Evolutionary conservation across 352 stramenopile genomes (phyloP).

Genomic region (Pythium dissimile): DNA sequence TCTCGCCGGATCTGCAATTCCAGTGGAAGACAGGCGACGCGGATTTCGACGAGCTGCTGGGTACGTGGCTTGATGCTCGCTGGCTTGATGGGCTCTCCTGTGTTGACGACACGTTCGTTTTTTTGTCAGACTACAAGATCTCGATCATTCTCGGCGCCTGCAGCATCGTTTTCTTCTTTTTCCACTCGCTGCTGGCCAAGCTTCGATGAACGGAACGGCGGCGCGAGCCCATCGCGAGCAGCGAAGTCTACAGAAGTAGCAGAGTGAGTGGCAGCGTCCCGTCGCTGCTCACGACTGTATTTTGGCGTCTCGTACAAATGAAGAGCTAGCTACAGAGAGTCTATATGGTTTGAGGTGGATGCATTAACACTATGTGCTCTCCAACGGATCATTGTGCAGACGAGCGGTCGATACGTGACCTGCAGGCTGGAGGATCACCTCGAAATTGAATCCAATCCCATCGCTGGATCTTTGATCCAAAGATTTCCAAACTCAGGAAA

Average conservation of each 20-base stretch:
- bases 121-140: conserved; percentile 76
- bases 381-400: too few species aligned
- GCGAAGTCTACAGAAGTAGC: background rate
- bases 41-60: conserved; percentile 60
- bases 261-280: too few species aligned
- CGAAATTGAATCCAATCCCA: too few species aligned
- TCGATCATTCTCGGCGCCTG: conserved; percentile 59
- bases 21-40: conserved; percentile 61
- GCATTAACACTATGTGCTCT: too few species aligned
- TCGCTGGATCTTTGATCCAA: too few species aligned
- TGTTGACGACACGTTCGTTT: background rate
- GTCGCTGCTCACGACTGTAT: too few species aligned
- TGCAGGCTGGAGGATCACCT: too few species aligned
- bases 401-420: too few species aligned
- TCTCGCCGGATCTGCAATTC: conserved; percentile 51
- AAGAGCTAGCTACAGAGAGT: too few species aligned
- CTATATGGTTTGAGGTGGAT: too few species aligned
- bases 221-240: background rate
- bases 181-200: conserved; percentile 57
- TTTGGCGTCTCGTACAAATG: background rate
- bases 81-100: conserved; percentile 1
- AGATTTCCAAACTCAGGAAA: too few species aligned
- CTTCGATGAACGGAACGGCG: conserved; percentile 29
- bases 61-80: conserved; percentile 23
- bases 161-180: conserved; percentile 61